These are phyloP conservation scores for Hygrophila difformis DNA, from an alignment of 257 asterid species.

Conservation along the genomic window DNA sequence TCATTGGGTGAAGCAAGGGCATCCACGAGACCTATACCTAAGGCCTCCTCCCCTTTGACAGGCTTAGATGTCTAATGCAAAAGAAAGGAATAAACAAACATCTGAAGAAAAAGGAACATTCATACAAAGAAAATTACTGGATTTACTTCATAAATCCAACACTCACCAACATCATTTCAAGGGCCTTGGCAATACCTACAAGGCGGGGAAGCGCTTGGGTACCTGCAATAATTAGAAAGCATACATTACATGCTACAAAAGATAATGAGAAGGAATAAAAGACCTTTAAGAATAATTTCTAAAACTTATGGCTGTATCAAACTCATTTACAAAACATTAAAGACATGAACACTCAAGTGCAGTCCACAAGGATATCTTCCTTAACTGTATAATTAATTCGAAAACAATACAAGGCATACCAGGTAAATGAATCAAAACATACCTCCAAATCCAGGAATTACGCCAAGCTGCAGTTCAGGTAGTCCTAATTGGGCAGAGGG, in stretches of 20 bases:
- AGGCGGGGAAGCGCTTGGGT: conserved; percentile 99
- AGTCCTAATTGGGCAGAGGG: conserved; percentile 80
- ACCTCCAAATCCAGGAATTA: conserved; percentile 99
- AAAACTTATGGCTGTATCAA: not conserved
- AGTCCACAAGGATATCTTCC: not conserved
- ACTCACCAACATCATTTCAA: conserved; percentile 96
- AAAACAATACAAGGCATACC: not conserved
- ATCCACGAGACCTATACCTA: conserved; percentile 86
- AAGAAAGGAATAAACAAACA: conserved; percentile 4
- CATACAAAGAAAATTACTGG: not conserved
- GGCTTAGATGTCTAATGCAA: conserved; percentile 67
- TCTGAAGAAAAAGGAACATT: not conserved
- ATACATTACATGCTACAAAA: too few species aligned
- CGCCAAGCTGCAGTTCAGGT: conserved; percentile 95
- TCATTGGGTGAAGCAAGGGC: conserved; percentile 64
- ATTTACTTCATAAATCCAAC: conserved; percentile 5
- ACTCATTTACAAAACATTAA: not conserved
- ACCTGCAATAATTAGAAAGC: conserved; percentile 37
- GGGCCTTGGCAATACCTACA: conserved; percentile 87
- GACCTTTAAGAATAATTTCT: not conserved
- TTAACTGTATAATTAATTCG: not conserved
- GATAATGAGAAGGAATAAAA: too few species aligned
- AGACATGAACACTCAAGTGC: not conserved
- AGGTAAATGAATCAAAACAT: not conserved
- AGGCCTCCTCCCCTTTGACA: conserved; percentile 86